Percentiles rank a stretch among this genome's conserved stretches.
Evolutionary conservation across 1,284 basidiomycete species (phyloP).

Genomic region (Xerocomus subilludens): DNA sequence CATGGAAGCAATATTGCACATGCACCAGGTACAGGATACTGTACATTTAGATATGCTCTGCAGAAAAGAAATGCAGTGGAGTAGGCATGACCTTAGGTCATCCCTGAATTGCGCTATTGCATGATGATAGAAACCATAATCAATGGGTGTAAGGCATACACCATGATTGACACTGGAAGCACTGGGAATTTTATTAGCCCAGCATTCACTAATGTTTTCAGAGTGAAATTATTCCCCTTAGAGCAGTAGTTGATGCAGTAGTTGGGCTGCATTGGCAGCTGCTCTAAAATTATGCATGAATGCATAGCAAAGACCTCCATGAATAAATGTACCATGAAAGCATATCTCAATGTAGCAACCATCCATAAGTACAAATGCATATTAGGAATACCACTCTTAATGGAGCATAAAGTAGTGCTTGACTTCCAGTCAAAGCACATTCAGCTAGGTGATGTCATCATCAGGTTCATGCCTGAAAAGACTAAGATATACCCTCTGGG

Average conservation of each 20-base stretch:
- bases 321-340: neutral
- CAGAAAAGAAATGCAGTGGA: too few species aligned
- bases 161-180: neutral
- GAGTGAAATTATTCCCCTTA: neutral
- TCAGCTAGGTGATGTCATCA: too few species aligned
- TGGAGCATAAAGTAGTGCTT: neutral
- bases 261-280: neutral
- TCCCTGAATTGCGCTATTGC: neutral
- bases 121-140: neutral
- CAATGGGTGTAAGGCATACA: neutral
- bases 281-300: neutral
- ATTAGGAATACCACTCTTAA: neutral
- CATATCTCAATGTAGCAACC: neutral
- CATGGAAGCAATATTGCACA: too few species aligned
- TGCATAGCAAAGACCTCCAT: neutral
- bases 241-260: neutral
- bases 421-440: neutral
- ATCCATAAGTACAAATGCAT: neutral
- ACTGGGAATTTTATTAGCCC: neutral
- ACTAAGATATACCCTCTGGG: too few species aligned
- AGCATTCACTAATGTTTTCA: neutral
- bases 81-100: neutral
- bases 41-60: neutral
- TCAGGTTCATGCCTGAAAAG: too few species aligned
- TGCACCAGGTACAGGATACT: neutral